These are phyloP conservation scores for Entrophospora sp. DNA, from an alignment of 192 early-diverging fungal species.

Conservation along the genomic window DNA sequence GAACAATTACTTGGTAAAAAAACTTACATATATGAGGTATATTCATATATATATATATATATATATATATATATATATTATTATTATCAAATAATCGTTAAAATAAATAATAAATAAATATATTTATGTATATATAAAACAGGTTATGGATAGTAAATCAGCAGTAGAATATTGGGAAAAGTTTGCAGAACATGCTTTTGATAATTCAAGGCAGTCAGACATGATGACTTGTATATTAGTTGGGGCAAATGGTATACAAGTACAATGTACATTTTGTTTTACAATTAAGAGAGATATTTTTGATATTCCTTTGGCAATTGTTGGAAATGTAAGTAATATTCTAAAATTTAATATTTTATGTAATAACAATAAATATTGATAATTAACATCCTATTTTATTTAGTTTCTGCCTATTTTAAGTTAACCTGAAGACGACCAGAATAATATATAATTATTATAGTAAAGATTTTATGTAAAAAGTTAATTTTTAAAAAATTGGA, in stretches of 20 bases:
- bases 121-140: conserved; percentile 22
- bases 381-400: neutral
- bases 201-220: conserved; percentile 81
- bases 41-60: neutral
- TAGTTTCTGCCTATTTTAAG: conserved; percentile 12
- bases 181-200: conserved; percentile 87
- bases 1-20: conserved; percentile 71
- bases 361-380: neutral
- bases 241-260: conserved; percentile 55
- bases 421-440: too few species aligned
- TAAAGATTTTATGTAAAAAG: too few species aligned
- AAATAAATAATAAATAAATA: too few species aligned
- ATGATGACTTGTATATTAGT: conserved; percentile 84
- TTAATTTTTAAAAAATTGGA: too few species aligned
- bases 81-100: too few species aligned
- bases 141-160: conserved; percentile 89
- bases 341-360: neutral
- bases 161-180: conserved; percentile 95
- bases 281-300: conserved; percentile 96
- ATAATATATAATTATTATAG: too few species aligned
- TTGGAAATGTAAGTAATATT: conserved; percentile 51
- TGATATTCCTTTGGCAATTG: conserved; percentile 83
- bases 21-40: conserved; percentile 74
- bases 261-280: conserved; percentile 92
- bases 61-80: too few species aligned